Conservation (phyloP, 306 rosid genomes). For the Heteromeles arbutifolia region DNA sequence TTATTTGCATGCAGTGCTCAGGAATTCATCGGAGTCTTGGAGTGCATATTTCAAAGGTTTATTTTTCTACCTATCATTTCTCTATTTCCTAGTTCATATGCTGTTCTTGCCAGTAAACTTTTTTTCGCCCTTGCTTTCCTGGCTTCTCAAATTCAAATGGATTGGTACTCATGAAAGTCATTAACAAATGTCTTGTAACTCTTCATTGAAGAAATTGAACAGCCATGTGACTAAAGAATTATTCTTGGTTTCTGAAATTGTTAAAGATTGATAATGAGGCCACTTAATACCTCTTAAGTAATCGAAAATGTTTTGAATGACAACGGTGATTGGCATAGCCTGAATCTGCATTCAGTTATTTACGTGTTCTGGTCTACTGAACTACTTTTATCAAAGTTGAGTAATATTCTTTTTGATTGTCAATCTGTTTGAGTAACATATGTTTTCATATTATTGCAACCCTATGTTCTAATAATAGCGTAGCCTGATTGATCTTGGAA, state of each 20-base stretch:
- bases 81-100: not conserved
- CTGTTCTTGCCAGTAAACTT: not conserved
- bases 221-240: not conserved
- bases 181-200: not conserved
- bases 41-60: conserved; percentile 91
- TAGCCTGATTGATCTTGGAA: conserved; percentile 11
- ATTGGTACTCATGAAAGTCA: not conserved
- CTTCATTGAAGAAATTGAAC: not conserved
- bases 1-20: conserved; percentile 93
- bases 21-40: conserved; percentile 97
- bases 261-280: not conserved
- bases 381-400: not conserved
- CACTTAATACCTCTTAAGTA: not conserved
- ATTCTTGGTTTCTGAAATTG: not conserved
- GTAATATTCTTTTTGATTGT: not conserved
- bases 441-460: not conserved
- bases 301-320: not conserved
- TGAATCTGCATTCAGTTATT: not conserved
- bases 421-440: not conserved
- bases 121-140: not conserved
- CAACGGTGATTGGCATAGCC: not conserved
- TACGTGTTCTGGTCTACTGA: not conserved
- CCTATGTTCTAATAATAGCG: not conserved
- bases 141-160: not conserved
- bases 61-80: not conserved